Conservation (phyloP, 75 land plant species). For the Picea sitchensis region DNA sequence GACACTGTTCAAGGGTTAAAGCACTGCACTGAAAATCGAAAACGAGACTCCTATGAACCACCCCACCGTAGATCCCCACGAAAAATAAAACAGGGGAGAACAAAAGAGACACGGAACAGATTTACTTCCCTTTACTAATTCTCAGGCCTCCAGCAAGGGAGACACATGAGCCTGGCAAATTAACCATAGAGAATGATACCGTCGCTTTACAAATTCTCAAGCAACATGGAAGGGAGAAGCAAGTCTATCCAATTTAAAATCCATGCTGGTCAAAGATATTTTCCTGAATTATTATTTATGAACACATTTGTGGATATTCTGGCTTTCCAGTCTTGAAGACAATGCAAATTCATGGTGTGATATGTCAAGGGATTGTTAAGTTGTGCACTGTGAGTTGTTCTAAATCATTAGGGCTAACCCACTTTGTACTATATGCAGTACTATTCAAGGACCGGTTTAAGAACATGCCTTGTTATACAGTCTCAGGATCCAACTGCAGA, state of each 20-base stretch:
- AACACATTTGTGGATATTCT: neutral
- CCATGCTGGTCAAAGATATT: neutral
- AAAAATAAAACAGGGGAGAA: neutral
- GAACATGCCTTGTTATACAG: conserved; percentile 80
- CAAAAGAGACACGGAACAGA: no score
- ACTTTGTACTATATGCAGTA: conserved; percentile 41
- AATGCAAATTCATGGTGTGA: neutral
- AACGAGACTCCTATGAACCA: no score
- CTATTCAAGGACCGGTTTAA: conserved; percentile 74
- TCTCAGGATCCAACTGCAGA: conserved; percentile 89
- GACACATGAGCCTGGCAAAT: no score
- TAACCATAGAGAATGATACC: no score
- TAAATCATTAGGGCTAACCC: neutral
- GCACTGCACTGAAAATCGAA: no score
- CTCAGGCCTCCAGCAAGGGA: no score
- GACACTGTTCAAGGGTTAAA: no score
- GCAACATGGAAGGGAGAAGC: no score
- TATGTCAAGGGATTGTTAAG: neutral
- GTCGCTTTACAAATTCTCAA: no score
- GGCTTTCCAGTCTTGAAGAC: neutral
- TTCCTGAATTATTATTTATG: neutral
- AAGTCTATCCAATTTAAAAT: neutral
- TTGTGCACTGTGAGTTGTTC: neutral
- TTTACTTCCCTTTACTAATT: no score
- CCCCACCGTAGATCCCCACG: no score